Evolutionary conservation across 2,329 filamentous ascomycete species (phyloP).

Genomic region (Diaporthe vaccinii): DNA sequence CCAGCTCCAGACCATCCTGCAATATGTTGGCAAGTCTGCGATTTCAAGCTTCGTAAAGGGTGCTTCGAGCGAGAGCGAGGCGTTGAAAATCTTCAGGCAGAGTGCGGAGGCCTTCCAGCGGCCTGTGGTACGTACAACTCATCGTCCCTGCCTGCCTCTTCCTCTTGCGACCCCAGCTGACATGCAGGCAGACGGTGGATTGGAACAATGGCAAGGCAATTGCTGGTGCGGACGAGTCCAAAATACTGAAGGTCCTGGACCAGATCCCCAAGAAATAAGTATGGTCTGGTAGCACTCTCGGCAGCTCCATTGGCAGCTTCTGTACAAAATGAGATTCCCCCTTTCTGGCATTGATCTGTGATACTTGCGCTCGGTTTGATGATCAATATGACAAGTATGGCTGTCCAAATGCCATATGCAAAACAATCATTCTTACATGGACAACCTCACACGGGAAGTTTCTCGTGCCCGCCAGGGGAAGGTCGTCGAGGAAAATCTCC

Average conservation of each 20-base stretch:
- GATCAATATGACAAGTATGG: background rate
- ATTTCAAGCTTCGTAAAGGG: conserved; percentile 77
- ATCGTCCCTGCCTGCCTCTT: conserved; percentile 21
- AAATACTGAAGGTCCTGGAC: conserved; percentile 86
- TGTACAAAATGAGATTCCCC: conserved; percentile 37
- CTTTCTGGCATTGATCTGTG: conserved; percentile 13
- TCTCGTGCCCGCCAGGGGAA: background rate
- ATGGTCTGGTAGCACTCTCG: conserved; percentile 6
- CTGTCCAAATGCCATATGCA: background rate
- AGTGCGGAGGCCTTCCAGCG: conserved; percentile 77
- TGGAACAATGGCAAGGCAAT: conserved; percentile 92
- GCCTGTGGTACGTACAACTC: conserved; percentile 76
- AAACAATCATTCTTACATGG: background rate
- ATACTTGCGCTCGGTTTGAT: background rate
- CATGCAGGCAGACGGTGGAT: conserved; percentile 75
- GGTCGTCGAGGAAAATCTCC: too few relatives aligned
- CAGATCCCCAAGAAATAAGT: conserved; percentile 55
- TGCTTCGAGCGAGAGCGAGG: conserved; percentile 81
- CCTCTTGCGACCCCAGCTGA: conserved; percentile 42
- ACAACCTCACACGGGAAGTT: background rate
- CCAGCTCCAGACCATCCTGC: conserved; percentile 54
- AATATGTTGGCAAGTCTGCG: conserved; percentile 71
- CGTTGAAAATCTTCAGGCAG: conserved; percentile 82
- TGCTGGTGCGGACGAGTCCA: conserved; percentile 84
- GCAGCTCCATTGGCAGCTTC: background rate